Conservation (phyloP, 106 monocot genomes). For the Agapanthus africanus region DNA sequence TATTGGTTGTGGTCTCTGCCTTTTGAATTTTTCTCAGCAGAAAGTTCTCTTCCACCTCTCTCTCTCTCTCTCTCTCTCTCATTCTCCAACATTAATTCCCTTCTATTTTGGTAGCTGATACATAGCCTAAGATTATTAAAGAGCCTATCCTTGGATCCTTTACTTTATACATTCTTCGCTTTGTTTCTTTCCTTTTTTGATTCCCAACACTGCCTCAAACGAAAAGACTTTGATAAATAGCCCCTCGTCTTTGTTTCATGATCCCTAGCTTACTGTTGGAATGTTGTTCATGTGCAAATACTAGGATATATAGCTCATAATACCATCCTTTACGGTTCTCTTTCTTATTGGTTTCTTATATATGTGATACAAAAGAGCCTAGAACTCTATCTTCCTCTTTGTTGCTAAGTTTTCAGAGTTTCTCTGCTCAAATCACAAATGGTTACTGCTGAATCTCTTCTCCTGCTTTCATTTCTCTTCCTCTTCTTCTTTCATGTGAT, state of each 20-base stretch:
- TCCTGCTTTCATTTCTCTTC: conserved; percentile 8
- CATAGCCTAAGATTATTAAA: not conserved
- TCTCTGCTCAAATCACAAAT: not conserved
- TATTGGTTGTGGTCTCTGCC: not conserved
- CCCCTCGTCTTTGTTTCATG: no score
- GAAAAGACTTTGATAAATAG: not conserved
- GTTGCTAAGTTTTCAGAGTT: no score
- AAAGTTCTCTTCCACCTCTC: conserved; percentile 14
- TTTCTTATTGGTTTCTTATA: no score
- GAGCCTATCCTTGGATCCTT: conserved; percentile 13
- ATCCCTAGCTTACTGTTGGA: not conserved
- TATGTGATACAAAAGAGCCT: no score
- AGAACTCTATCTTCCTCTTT: no score
- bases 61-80: not conserved
- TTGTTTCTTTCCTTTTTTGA: conserved; percentile 8
- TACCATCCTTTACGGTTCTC: no score
- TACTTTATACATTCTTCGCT: conserved; percentile 2
- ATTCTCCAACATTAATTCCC: conserved; percentile 14
- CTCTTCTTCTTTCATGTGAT: conserved; percentile 11
- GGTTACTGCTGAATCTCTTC: not conserved
- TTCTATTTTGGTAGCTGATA: conserved; percentile 7
- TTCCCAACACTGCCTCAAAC: not conserved
- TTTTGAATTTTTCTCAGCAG: not conserved
- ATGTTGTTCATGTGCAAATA: not conserved
- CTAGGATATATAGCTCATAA: no score